These are phyloP conservation scores for Trichophyton rubrum DNA, from an alignment of 2,329 filamentous ascomycete genomes.

Conservation along the genomic window DNA sequence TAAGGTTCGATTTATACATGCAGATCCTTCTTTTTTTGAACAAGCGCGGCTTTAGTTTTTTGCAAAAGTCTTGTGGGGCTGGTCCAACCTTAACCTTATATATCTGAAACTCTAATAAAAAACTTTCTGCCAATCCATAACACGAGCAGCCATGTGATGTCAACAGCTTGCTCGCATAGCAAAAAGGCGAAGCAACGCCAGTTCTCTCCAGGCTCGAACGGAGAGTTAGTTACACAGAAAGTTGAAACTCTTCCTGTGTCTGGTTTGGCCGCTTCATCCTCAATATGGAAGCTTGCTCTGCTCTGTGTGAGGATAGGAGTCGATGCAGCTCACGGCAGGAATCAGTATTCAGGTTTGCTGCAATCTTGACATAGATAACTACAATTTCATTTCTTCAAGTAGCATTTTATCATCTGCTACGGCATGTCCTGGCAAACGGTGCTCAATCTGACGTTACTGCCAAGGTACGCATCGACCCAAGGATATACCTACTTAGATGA, in stretches of 20 bases:
- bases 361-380: no score
- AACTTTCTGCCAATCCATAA: not conserved
- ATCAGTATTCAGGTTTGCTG: no score
- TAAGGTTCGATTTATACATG: not conserved
- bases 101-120: not conserved
- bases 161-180: not conserved
- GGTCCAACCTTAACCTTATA: not conserved
- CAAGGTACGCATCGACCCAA: not conserved
- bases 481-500: not conserved
- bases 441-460: not conserved
- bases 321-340: not conserved
- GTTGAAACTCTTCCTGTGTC: not conserved
- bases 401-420: no score
- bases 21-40: not conserved
- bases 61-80: not conserved
- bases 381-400: no score
- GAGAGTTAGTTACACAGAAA: not conserved
- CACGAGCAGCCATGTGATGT: not conserved
- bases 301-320: not conserved
- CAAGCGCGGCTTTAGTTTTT: not conserved
- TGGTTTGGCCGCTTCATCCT: not conserved
- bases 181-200: not conserved
- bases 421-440: no score
- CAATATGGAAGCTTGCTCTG: not conserved
- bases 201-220: not conserved